Evolutionary conservation across 2,329 filamentous ascomycete genomes (phyloP).

Genomic region (Aspergillus neoniger): DNA sequence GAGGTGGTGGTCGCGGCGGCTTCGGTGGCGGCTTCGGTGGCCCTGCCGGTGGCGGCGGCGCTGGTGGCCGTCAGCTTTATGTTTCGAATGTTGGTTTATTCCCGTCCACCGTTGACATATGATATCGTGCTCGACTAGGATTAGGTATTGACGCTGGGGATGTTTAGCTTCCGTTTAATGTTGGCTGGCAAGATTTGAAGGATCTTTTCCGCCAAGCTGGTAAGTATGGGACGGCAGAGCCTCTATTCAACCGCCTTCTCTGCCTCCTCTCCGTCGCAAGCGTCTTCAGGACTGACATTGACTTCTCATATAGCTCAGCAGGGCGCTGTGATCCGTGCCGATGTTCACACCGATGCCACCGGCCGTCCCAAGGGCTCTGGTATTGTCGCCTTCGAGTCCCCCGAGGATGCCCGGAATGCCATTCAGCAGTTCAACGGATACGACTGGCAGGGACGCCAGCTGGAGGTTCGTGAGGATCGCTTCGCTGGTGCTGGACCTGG

Average conservation of each 20-base stretch:
- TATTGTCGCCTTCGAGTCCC: conserved; percentile 93
- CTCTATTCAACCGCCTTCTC: conserved; percentile 11
- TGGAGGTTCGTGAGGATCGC: conserved; percentile 95
- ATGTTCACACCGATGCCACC: conserved; percentile 89
- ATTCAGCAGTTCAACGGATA: conserved; percentile 98
- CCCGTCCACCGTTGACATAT: conserved; percentile 16
- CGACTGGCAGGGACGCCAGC: conserved; percentile 90
- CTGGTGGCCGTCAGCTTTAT: conserved; percentile 86
- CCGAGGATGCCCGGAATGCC: conserved; percentile 91
- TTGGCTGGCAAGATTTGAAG: conserved; percentile 98
- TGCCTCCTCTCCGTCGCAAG: conserved; percentile 5
- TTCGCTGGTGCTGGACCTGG: conserved; percentile 68
- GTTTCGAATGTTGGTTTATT: conserved; percentile 89
- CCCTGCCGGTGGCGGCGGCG: conserved; percentile 40
- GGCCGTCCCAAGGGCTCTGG: conserved; percentile 95
- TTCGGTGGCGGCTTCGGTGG: conserved; percentile 55
- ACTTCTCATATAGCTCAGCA: conserved; percentile 46
- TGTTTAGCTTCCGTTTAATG: conserved; percentile 86
- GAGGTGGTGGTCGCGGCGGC: conserved; percentile 55
- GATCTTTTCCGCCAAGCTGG: conserved; percentile 97
- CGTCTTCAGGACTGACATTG: conserved; percentile 32
- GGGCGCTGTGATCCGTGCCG: conserved; percentile 86
- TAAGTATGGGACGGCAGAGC: conserved; percentile 55
- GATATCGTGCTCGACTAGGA: conserved; percentile 20
- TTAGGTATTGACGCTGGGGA: conserved; percentile 40